phyloP scores from a whole-genome alignment of 1,284 basidiomycete genomes.

The Lentinula novae-zelandiae region DNA sequence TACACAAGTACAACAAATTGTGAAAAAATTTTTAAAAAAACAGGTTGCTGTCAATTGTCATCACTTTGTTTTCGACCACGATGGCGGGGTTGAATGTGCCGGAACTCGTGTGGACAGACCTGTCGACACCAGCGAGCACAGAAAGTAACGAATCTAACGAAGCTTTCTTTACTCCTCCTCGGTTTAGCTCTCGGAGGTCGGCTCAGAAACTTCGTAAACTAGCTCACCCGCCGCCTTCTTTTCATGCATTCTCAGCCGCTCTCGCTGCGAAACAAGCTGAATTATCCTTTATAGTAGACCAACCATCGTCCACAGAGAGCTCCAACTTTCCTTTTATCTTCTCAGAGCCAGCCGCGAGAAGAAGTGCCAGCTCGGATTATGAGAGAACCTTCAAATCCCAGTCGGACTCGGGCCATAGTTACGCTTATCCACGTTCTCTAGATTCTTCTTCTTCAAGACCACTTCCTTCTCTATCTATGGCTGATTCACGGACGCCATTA shows the following conservation, averaged over 20 bases:
- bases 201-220: constrained; percentile 9
- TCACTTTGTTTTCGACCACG: not conserved
- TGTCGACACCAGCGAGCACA: not conserved
- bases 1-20: not conserved
- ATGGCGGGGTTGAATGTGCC: not conserved
- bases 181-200: not conserved
- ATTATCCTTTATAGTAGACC: constrained; percentile 7
- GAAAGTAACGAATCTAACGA: not conserved
- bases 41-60: not conserved
- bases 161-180: not conserved
- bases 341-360: not conserved
- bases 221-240: constrained; percentile 13
- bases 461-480: not conserved
- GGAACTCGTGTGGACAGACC: not conserved
- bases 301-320: constrained; percentile 1
- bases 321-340: constrained; percentile 12
- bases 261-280: not conserved
- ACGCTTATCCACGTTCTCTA: constrained; percentile 5
- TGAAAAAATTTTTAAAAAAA: not conserved
- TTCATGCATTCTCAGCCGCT: constrained; percentile 1
- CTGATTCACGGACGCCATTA: constrained; percentile 2
- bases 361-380: not conserved
- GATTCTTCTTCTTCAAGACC: not conserved
- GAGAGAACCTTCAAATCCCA: constrained; percentile 1
- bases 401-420: constrained; percentile 8